Conservation (phyloP, 1,284 basidiomycete species). For the Irpex sp. region DNA sequence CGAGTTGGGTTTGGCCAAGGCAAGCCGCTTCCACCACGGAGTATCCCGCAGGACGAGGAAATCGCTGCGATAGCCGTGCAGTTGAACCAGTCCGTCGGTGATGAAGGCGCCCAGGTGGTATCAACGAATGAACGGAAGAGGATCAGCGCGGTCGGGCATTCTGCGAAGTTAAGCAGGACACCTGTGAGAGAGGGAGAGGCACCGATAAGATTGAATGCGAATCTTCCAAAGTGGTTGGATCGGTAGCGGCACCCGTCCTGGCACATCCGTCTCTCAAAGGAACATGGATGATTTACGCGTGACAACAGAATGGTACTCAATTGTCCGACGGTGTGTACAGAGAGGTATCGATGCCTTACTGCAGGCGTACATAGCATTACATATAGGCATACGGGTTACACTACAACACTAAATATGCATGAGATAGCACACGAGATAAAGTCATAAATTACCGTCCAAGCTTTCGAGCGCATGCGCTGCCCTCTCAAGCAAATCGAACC, state of each 20-base stretch:
- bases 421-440: neutral
- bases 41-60: conserved; percentile 31
- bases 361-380: too few relatives aligned
- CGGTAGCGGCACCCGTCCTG: too few relatives aligned
- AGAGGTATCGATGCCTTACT: too few relatives aligned
- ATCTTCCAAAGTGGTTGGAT: conserved; percentile 28
- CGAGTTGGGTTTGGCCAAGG: conserved; percentile 35
- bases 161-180: conserved; percentile 39
- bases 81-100: conserved; percentile 21
- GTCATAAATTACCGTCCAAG: neutral
- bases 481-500: neutral
- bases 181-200: conserved; percentile 37
- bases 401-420: too few relatives aligned
- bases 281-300: too few relatives aligned
- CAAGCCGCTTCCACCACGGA: conserved; percentile 29
- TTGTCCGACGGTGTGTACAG: neutral
- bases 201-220: conserved; percentile 29
- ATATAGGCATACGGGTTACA: too few relatives aligned
- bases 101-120: conserved; percentile 5
- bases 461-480: neutral
- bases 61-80: conserved; percentile 26
- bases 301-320: too few relatives aligned
- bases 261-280: too few relatives aligned
- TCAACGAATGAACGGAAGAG: conserved; percentile 10
- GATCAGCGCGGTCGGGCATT: conserved; percentile 44